phyloP scores from a whole-genome alignment of 495 filamentous ascomycete species.

The Penicillium turbatum region DNA sequence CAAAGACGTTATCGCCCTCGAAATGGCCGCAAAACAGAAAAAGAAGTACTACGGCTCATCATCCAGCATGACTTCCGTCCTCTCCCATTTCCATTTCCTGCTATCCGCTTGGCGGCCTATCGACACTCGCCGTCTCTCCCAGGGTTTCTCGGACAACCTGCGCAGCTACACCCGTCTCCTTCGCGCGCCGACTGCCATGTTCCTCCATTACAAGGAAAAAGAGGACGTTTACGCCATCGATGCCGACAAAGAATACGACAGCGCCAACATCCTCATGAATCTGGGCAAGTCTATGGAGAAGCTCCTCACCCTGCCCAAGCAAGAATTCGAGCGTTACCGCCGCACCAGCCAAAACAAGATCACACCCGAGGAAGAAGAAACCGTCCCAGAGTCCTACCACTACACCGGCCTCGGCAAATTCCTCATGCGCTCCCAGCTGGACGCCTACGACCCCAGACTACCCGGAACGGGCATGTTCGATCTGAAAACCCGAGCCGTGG shows the following conservation, averaged over 20 bases:
- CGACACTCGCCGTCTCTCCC: constrained; percentile 60
- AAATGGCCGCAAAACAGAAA: constrained; percentile 57
- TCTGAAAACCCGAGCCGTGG: constrained; percentile 88
- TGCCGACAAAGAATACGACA: constrained; percentile 90
- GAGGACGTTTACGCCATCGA: constrained; percentile 93
- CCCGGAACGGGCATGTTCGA: constrained; percentile 96
- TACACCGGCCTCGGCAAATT: constrained; percentile 89
- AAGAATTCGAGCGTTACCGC: constrained; percentile 81
- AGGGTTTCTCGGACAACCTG: constrained; percentile 54
- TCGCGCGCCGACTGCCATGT: constrained; percentile 70
- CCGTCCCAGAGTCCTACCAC: constrained; percentile 71
- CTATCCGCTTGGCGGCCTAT: constrained; percentile 77
- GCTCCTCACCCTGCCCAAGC: constrained; percentile 74
- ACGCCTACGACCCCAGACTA: constrained; percentile 80
- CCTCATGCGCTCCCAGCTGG: constrained; percentile 91
- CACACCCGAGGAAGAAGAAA: constrained; percentile 59
- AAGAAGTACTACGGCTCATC: constrained; percentile 93
- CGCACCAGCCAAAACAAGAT: constrained; percentile 57
- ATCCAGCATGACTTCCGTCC: constrained; percentile 86
- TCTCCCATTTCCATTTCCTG: constrained; percentile 90
- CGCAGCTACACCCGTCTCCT: constrained; percentile 66
- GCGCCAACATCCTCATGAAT: constrained; percentile 78
- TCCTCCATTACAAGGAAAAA: constrained; percentile 78
- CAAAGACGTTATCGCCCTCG: constrained; percentile 62
- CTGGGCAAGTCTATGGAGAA: constrained; percentile 96